phyloP scores from a whole-genome alignment of 2,329 filamentous ascomycete species.

The Diaporthe sp. region DNA sequence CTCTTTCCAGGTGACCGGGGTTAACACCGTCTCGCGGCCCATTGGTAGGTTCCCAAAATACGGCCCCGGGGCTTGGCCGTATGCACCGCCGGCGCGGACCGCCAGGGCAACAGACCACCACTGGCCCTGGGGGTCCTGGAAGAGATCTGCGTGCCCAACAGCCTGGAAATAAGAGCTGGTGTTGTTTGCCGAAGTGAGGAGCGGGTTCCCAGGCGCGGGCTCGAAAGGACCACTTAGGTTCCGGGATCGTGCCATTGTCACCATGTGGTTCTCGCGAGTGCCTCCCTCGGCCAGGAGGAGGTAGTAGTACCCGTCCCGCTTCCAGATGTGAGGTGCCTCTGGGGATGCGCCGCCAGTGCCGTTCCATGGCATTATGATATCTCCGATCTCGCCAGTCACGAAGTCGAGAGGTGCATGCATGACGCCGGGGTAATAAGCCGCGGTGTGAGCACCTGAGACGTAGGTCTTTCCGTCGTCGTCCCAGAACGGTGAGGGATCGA shows the following conservation, averaged over 20 bases:
- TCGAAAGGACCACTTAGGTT: not conserved
- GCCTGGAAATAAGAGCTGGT: slow-evolving; percentile 2
- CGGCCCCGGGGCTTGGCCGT: not conserved
- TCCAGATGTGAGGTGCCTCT: slow-evolving; percentile 13
- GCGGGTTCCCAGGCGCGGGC: not conserved
- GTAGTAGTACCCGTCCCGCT: not conserved
- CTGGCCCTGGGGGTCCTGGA: not conserved
- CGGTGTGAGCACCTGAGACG: not conserved
- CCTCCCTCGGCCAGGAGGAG: not conserved
- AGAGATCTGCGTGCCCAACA: not conserved
- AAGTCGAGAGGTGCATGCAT: not conserved
- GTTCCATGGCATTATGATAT: slow-evolving; percentile 8
- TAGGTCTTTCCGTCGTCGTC: slow-evolving; percentile 8
- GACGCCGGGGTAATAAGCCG: not conserved
- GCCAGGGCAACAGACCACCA: not conserved
- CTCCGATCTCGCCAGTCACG: not conserved
- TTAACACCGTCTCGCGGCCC: not conserved
- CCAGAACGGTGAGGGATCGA: not conserved
- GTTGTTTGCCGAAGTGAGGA: not conserved
- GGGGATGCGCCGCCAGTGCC: not conserved
- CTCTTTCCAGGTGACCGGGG: slow-evolving; percentile 46
- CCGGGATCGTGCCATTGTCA: slow-evolving; percentile 5
- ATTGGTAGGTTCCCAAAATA: not conserved
- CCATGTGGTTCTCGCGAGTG: slow-evolving; percentile 13
- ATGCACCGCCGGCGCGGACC: not conserved